Base-by-base conservation (phyloP, 192 early-diverging fungal genomes). In the Mortierella antarctica region DNA sequence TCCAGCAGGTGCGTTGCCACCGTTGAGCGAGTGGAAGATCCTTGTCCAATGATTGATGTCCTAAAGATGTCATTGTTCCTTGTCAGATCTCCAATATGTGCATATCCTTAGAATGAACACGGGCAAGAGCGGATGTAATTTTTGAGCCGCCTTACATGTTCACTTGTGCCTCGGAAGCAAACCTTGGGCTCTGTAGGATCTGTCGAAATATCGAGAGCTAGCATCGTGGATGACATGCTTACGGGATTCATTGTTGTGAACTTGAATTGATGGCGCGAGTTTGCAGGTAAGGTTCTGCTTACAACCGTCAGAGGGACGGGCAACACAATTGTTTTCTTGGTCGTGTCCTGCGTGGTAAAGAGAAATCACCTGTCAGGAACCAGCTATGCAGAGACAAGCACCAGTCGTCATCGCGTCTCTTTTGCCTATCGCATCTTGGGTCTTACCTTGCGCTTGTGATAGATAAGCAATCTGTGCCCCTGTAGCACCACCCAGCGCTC, bases 371-470 rank as follows among this genome's bases (percentile, higher is more conserved):
- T 10, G 60, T 62, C 42, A 62, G 13, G 47, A 20, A 44, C 11
- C 10, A 47, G 1, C 31, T 2, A 31, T 31, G 31, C 31, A 31
- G 31, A 51, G 50, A 31, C 31, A 3, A 31, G 31, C 3, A 31
- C 31, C 31, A 31, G 31, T 31, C 31, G 31, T 31, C 31, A 31
- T 31, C 50, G 1, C 50, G 13, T 1, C 50, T 51, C 17, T 51
- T 51, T 51, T 1, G 17, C 50, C 20, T 57, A 9, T 57, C 14
- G 13, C 13, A 10, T 18, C 55, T 3, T 31, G 31, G 31, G 15
- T 31, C 42, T 46, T 67, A 80, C 77, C 70, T 80, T 80, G n/a
- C 77, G 77, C 54, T 72, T 80, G 65, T 80, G 77, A 31, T 80
- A 80, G 13, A 80, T 68, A 4, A 72, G 60, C 46, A 80, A 31